Conservation (phyloP, 2,329 filamentous ascomycete genomes). For the Elsinoe necatrix region DNA sequence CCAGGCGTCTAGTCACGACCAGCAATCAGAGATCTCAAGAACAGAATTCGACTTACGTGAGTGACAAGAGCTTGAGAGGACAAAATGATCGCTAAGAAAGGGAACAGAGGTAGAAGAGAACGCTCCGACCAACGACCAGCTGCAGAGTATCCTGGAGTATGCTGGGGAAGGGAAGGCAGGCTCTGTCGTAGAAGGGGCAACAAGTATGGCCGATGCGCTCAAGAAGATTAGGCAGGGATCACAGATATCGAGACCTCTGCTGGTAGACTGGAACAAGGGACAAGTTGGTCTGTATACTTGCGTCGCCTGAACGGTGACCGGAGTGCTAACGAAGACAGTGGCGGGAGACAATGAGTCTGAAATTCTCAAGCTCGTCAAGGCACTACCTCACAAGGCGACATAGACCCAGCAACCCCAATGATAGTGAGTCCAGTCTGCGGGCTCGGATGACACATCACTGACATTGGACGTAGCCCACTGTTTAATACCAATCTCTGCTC, state of each 20-base stretch:
- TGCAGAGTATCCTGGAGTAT: constrained; percentile 77
- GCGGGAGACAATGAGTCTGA: constrained; percentile 75
- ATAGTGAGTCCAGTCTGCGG: background rate
- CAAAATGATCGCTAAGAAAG: background rate
- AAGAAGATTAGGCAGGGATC: constrained; percentile 63
- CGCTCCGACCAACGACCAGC: constrained; percentile 70
- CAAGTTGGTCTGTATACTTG: constrained; percentile 50
- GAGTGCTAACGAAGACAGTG: constrained; percentile 33
- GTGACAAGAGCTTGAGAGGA: background rate
- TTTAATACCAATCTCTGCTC: background rate
- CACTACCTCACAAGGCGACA: constrained; percentile 39
- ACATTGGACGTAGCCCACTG: background rate
- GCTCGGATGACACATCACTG: background rate
- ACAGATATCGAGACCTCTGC: constrained; percentile 67
- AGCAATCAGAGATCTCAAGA: constrained; percentile 51
- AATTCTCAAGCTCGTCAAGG: constrained; percentile 71
- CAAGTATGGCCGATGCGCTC: constrained; percentile 66
- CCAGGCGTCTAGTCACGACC: constrained; percentile 58
- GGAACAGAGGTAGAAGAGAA: constrained; percentile 62
- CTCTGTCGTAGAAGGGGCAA: constrained; percentile 67
- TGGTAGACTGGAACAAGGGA: constrained; percentile 92
- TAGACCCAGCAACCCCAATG: constrained; percentile 13
- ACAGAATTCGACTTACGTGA: constrained; percentile 67
- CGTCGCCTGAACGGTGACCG: background rate
- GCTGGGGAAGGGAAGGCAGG: constrained; percentile 54